Base-by-base conservation (phyloP, 768 basidiomycete genomes). In the Favolaschia claudopus region DNA sequence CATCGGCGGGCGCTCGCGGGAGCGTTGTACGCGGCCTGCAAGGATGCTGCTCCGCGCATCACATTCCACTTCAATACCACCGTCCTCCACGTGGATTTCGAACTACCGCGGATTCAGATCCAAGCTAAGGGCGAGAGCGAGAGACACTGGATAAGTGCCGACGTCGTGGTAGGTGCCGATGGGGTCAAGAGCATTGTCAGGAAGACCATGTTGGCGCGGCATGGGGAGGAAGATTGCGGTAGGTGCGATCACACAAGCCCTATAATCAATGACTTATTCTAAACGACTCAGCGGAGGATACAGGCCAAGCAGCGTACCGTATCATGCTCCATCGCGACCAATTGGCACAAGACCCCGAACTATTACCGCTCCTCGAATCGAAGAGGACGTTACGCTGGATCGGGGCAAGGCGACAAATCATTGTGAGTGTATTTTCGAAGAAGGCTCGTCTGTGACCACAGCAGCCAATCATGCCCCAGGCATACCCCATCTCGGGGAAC, bases 221-320 rank as follows among this genome's bases (percentile, higher is more conserved):
- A 70, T 1, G 73, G 73, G 9, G 69, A 73, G 31, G 60, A 53
- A 9, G 77, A 57, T 27, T 14, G 60, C 57, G 52, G 58, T 60
- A 5, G 2, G 52, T n/a, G 5, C n/a, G n/a, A n/a, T n/a, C n/a
- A n/a, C n/a, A n/a, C n/a, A n/a, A n/a, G n/a, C n/a, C 17, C 28
- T 39, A 24, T 20, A 7, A 7, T 39, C 12, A n/a, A 37, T n/a
- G 2, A 24, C 7, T 2, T 25, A 5, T 34, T 15, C 8, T 38
- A n/a, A n/a, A n/a, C n/a, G n/a, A n/a, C n/a, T 31, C 12, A 61
- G 74, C 72, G 22, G 66, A 70, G 42, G 75, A 76, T 51, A 75
- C 76, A 0, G 78, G 76, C n/a, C 73, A 76, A 49, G 72, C 77
- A 0, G 73, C 77, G 15, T 79, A 79, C 64, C 74, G 76, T 3